A percentile compares a stretch with the other conserved stretches of the same genome.
phyloP scores from a whole-genome alignment of 2,329 filamentous ascomycete genomes.

The Aureobasidium sp. region DNA sequence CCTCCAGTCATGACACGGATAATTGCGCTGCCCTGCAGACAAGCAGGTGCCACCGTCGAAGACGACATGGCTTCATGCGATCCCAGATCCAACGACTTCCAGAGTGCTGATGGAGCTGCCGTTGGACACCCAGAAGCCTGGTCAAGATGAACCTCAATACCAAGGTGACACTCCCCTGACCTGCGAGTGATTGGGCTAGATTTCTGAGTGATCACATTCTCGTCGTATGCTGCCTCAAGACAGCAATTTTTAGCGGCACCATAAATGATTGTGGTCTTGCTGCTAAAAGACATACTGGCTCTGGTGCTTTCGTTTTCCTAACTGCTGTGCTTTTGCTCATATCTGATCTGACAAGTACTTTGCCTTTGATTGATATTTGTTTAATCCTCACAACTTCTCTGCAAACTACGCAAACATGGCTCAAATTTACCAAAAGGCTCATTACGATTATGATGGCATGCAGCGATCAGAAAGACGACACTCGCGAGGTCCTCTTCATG shows the following conservation, averaged over 20 bases:
- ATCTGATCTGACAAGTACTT: not conserved
- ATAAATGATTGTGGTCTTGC: not conserved
- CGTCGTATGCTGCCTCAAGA: not conserved
- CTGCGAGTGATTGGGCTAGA: conserved; percentile 2
- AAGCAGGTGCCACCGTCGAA: not conserved
- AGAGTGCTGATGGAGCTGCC: not conserved
- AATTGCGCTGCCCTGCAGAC: not conserved
- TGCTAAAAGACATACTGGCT: not conserved
- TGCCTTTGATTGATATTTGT: not conserved
- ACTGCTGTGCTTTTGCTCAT: not conserved
- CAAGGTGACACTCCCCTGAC: not conserved
- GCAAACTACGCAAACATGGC: not conserved
- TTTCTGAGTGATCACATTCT: conserved; percentile 6
- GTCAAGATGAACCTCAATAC: not conserved
- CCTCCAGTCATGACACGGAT: conserved; percentile 2
- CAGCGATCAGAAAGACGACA: not conserved
- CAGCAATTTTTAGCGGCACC: not conserved
- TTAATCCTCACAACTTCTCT: not conserved
- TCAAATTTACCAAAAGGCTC: not conserved
- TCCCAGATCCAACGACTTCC: conserved; percentile 7
- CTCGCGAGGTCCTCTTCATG: not conserved
- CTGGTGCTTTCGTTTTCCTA: not conserved
- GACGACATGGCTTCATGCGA: conserved; percentile 5
- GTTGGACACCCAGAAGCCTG: conserved; percentile 2
- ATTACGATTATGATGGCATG: conserved; percentile 10